Evolutionary conservation across 805 yeast species (phyloP), one percentile per base, ranked within the genome.

Genomic region (Barnettozyma wickerhamii): DNA sequence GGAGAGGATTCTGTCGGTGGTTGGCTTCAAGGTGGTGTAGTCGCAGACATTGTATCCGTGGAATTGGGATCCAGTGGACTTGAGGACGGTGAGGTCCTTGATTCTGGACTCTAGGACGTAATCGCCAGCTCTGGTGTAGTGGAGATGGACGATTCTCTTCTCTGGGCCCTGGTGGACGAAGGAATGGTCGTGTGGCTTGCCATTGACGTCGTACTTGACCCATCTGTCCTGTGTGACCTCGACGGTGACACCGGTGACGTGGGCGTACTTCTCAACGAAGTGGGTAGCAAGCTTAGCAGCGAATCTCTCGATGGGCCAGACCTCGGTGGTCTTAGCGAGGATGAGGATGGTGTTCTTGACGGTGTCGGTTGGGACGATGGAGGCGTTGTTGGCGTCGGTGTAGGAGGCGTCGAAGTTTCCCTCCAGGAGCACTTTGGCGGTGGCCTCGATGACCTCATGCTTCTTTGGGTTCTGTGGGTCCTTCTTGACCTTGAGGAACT

Each of bases 311-410:
- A 85, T 81, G 45, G 96, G 96, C 84, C 90, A 85, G 37, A 84
- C 91, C 48, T 88, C 86, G 37, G 77, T 73, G 57, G 75, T 80
- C 65, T 84, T 85, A 49, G 96, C 96, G 50, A 85, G 81, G 26
- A 90, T 73, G 59, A 84, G 72, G 49, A 86, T 78, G 38, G 96
- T 89, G 72, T 89, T 89, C 65, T 89, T 89, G 41, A 88, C 89
- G 1, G 96, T 87, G 64, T 89, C 96, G 7, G 97, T 90, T 44
- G 97, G 96, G 37, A 90, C 95, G 56, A 90, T 80, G n/a, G 84
- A 76, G 3, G 84, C 59, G 68, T 90, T 90, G 66, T 90, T 95
- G 29, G 96, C 96, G 43, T 81, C 57, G 37, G 96, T 90, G 71
- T 85, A 90, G 4, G 95, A 80, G 23, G 68, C 65, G 48, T 84